Conservation (phyloP, 208 protist species). For the Leishmania major region DNA sequence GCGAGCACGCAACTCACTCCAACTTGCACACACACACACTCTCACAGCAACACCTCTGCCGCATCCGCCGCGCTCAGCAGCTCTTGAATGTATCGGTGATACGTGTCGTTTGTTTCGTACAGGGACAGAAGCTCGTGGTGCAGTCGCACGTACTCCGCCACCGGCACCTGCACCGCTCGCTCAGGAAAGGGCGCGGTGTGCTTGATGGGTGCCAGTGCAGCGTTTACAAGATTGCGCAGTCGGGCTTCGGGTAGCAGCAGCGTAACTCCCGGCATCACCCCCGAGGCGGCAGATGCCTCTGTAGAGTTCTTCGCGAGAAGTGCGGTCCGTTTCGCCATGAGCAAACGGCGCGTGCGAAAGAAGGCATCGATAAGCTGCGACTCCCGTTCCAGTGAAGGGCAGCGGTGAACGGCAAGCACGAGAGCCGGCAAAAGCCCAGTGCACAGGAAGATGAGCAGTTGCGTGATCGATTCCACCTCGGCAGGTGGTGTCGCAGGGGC, state of each 20-base stretch:
- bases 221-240: conserved; percentile 8
- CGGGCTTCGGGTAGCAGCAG: conserved; percentile 11
- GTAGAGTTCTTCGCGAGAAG: not conserved
- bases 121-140: conserved; percentile 36
- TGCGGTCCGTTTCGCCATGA: not conserved
- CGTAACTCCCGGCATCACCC: not conserved
- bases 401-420: conserved; percentile 3
- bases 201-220: not conserved
- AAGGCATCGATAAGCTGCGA: conserved; percentile 4
- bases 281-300: not conserved
- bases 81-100: conserved; percentile 26
- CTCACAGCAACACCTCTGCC: not conserved
- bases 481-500: not conserved
- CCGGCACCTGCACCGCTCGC: conserved; percentile 19
- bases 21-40: not conserved
- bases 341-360: conserved; percentile 15
- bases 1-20: not conserved
- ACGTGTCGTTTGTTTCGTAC: conserved; percentile 36
- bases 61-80: conserved; percentile 21
- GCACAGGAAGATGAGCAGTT: conserved; percentile 16
- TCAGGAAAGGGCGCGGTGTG: not conserved
- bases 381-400: conserved; percentile 14
- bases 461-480: not conserved
- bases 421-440: conserved; percentile 11
- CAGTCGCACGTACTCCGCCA: conserved; percentile 23